Conservation (phyloP, 768 basidiomycete species). For the Heimioporus sp. region DNA sequence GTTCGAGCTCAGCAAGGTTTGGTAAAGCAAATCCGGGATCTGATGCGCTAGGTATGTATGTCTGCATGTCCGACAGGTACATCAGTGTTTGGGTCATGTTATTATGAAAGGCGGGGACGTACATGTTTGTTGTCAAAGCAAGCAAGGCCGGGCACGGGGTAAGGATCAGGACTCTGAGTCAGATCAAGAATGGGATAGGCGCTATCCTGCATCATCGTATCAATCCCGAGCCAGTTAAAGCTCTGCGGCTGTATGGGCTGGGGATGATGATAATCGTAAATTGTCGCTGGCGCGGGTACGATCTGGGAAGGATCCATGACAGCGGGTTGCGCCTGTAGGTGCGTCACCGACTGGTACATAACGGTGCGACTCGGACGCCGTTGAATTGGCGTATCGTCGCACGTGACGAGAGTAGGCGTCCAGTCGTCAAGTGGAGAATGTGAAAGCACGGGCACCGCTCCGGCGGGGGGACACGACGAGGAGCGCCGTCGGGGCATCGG, state of each 20-base stretch:
- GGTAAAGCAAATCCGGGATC: slow-evolving; percentile 4
- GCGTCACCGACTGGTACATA: slow-evolving; percentile 34
- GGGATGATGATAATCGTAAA: neutral
- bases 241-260: neutral
- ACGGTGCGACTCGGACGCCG: slow-evolving; percentile 31
- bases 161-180: slow-evolving; percentile 1
- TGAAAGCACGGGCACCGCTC: slow-evolving; percentile 29
- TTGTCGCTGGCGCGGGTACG: neutral
- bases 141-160: neutral
- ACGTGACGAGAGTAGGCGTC: slow-evolving; percentile 20
- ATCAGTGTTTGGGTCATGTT: neutral
- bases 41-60: slow-evolving; percentile 1
- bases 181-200: slow-evolving; percentile 1
- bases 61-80: neutral
- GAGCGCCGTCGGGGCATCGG: slow-evolving; percentile 31
- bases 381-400: slow-evolving; percentile 29
- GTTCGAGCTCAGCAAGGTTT: slow-evolving; percentile 18
- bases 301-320: neutral
- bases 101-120: neutral
- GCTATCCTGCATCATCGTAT: slow-evolving; percentile 3
- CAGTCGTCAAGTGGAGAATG: slow-evolving; percentile 13
- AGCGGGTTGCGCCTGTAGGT: neutral
- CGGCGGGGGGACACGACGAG: slow-evolving; percentile 41
- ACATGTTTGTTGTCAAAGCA: slow-evolving; percentile 17
- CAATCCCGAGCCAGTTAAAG: slow-evolving; percentile 11